Evolutionary conservation across 2,329 filamentous ascomycete species (phyloP).

Genomic region (Epicoccum nigrum): DNA sequence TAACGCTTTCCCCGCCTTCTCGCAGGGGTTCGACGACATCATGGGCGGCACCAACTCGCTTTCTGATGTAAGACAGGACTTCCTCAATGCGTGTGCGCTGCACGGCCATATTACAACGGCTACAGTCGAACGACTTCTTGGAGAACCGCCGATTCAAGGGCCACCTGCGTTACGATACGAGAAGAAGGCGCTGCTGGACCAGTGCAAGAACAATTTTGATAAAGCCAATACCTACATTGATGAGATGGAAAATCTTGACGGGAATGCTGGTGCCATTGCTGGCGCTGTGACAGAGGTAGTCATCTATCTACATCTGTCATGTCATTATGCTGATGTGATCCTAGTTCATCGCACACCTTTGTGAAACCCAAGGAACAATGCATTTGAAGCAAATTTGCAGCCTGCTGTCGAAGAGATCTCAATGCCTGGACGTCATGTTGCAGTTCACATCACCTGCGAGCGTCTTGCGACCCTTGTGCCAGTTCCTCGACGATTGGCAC

Average conservation of each 20-base stretch:
- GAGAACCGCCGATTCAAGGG: slow-evolving; percentile 82
- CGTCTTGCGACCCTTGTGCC: slow-evolving; percentile 76
- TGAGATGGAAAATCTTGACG: slow-evolving; percentile 87
- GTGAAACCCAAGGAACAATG: slow-evolving; percentile 77
- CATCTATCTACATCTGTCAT: not conserved
- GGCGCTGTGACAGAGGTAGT: slow-evolving; percentile 63
- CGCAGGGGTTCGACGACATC: slow-evolving; percentile 66
- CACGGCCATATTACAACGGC: slow-evolving; percentile 82
- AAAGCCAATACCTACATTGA: slow-evolving; percentile 76
- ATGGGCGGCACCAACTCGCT: slow-evolving; percentile 62
- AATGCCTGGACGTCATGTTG: slow-evolving; percentile 74
- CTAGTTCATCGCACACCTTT: slow-evolving; percentile 71
- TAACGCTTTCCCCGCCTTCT: slow-evolving; percentile 68
- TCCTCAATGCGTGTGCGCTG: slow-evolving; percentile 87
- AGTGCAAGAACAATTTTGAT: slow-evolving; percentile 78
- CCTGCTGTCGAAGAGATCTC: slow-evolving; percentile 73
- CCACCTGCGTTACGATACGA: slow-evolving; percentile 75
- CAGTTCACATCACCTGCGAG: slow-evolving; percentile 73
- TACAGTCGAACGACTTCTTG: slow-evolving; percentile 79
- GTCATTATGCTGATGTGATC: slow-evolving; percentile 7
- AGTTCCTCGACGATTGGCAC: slow-evolving; percentile 76
- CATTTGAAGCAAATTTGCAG: slow-evolving; percentile 76
- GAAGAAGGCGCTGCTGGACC: slow-evolving; percentile 77
- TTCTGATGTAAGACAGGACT: slow-evolving; percentile 76
- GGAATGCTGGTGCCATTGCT: slow-evolving; percentile 85